Percentiles rank a stretch among this genome's conserved stretches.
These are phyloP conservation scores for Ceratonia siliqua DNA, from an alignment of 306 rosid species.

Conservation along the genomic window DNA sequence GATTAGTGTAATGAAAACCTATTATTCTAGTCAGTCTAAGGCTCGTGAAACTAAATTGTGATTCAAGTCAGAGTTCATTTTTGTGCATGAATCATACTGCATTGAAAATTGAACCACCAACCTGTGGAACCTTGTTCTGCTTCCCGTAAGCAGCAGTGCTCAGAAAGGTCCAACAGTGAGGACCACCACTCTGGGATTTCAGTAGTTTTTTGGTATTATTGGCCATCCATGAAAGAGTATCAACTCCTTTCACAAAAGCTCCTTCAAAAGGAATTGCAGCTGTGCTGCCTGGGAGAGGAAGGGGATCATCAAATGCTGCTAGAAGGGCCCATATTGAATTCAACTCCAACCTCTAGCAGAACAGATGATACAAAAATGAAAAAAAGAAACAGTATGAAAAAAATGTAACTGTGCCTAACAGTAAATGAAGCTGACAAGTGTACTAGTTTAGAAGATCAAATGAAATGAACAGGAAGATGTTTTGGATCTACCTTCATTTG, in stretches of 20 bases:
- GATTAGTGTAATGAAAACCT: background rate
- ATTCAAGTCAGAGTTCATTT: background rate
- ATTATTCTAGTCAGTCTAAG: background rate
- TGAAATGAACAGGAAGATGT: conserved; percentile 21
- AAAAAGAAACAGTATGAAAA: conserved; percentile 29
- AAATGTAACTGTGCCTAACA: conserved; percentile 3
- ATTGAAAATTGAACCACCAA: conserved; percentile 35
- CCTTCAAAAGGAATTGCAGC: conserved; percentile 77
- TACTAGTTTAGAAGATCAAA: conserved; percentile 9
- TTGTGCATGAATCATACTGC: background rate
- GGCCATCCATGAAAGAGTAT: conserved; percentile 92
- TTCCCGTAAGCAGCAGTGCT: conserved; percentile 85
- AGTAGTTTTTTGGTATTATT: conserved; percentile 73
- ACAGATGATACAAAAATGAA: conserved; percentile 34
- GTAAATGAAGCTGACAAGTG: conserved; percentile 9
- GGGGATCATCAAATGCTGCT: conserved; percentile 90
- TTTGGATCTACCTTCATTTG: conserved; percentile 77
- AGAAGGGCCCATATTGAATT: conserved; percentile 97
- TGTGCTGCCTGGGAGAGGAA: conserved; percentile 51
- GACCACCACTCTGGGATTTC: conserved; percentile 54
- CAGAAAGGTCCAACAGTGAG: conserved; percentile 92
- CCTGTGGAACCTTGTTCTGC: conserved; percentile 96
- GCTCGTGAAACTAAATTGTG: background rate
- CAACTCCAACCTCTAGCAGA: conserved; percentile 77
- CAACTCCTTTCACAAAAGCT: conserved; percentile 89